Percentiles rank a stretch among this genome's conserved stretches.
Evolutionary conservation across 75 land plant genomes (phyloP).

Genomic region (Larix kaempferi): DNA sequence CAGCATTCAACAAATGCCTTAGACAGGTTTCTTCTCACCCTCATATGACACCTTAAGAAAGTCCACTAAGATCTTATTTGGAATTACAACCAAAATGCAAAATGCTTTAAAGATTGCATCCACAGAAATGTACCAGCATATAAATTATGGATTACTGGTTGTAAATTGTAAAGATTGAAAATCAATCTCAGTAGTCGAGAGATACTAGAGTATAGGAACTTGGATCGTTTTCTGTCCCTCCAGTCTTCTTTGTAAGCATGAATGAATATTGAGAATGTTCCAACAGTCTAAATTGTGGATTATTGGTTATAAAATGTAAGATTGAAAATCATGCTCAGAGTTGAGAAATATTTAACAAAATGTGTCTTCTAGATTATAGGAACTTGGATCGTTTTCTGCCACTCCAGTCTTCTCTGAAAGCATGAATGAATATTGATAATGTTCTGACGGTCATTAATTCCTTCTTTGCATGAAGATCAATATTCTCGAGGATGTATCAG

Average conservation of each 20-base stretch:
- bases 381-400: not conserved
- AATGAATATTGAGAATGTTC: no score
- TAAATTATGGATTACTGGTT: not conserved
- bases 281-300: no score
- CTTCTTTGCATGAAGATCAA: constrained; percentile 36
- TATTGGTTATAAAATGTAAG: not conserved
- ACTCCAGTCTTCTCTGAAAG: not conserved
- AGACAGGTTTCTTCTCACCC: constrained; percentile 61
- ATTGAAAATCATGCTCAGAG: not conserved
- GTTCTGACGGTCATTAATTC: not conserved
- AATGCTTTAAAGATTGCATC: not conserved
- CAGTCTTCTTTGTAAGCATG: not conserved
- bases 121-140: not conserved
- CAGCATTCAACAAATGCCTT: constrained; percentile 83
- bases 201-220: not conserved
- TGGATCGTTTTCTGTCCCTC: not conserved
- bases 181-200: not conserved
- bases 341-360: not conserved
- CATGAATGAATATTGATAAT: not conserved
- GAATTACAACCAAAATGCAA: not conserved
- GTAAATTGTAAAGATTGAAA: not conserved
- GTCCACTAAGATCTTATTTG: not conserved
- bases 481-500: constrained; percentile 65
- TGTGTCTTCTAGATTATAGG: not conserved
- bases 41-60: not conserved